Conservation (phyloP, 1,284 basidiomycete genomes). For the Rhodotorula sp. region DNA sequence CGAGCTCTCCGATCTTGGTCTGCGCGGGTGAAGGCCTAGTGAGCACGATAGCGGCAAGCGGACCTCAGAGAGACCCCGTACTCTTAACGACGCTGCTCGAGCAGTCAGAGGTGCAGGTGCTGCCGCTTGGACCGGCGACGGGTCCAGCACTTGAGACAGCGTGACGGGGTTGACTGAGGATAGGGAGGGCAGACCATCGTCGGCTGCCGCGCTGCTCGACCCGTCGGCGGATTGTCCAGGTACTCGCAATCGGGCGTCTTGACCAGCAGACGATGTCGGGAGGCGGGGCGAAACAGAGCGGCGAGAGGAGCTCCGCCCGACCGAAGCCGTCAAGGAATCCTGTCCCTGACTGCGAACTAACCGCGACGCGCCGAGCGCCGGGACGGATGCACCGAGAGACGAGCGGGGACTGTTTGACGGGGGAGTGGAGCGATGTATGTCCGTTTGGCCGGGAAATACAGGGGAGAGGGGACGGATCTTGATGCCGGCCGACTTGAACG, state of each 20-base stretch:
- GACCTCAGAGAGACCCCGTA: conserved; percentile 3
- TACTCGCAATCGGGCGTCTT: too few species aligned
- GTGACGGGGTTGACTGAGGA: background rate
- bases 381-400: too few species aligned
- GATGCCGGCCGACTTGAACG: conserved; percentile 83
- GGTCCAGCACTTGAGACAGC: background rate
- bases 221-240: too few species aligned
- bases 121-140: background rate
- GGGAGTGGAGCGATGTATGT: background rate
- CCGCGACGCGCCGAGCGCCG: background rate
- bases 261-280: too few species aligned
- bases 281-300: too few species aligned
- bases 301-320: background rate
- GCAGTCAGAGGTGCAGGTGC: conserved; percentile 1
- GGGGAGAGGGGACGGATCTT: conserved; percentile 61
- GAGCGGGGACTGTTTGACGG: background rate
- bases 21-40: conserved; percentile 40
- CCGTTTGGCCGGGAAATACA: background rate
- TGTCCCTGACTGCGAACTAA: background rate
- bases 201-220: too few species aligned
- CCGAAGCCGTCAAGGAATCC: background rate
- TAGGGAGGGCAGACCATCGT: too few species aligned
- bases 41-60: background rate
- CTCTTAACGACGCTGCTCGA: conserved; percentile 26
- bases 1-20: conserved; percentile 64